phyloP scores from a whole-genome alignment of 2,329 filamentous ascomycete genomes.

The Paradendryphiella salina region DNA sequence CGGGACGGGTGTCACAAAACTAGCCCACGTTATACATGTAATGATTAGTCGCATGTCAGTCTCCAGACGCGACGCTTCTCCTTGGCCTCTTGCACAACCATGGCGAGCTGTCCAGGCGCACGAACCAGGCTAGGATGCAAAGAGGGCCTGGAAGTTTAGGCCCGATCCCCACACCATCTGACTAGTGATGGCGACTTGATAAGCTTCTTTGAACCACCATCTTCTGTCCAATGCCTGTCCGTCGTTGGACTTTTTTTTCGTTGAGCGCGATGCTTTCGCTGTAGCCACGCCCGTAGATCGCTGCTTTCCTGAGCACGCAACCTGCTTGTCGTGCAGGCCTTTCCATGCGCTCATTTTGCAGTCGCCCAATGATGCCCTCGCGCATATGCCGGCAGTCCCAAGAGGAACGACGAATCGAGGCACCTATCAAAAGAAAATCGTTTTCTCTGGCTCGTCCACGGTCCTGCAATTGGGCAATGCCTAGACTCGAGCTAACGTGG shows the following conservation, averaged over 20 bases:
- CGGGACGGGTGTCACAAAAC: no score
- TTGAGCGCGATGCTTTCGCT: constrained; percentile 8
- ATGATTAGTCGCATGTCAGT: background rate
- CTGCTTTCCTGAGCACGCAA: constrained; percentile 28
- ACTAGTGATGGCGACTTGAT: constrained; percentile 31
- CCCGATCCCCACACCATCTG: constrained; percentile 24
- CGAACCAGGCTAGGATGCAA: constrained; percentile 12
- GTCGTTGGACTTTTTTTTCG: constrained; percentile 7
- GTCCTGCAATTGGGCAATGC: constrained; percentile 30
- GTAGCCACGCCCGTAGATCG: constrained; percentile 14
- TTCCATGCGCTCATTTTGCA: constrained; percentile 17
- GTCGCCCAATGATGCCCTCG: constrained; percentile 24
- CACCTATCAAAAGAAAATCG: constrained; percentile 37
- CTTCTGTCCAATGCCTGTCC: constrained; percentile 22
- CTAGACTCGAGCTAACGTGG: constrained; percentile 24
- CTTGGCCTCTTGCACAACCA: background rate
- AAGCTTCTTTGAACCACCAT: constrained; percentile 36
- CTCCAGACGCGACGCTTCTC: background rate
- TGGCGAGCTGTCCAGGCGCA: constrained; percentile 9
- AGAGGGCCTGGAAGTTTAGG: constrained; percentile 13
- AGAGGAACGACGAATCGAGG: constrained; percentile 14
- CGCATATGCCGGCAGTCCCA: constrained; percentile 27
- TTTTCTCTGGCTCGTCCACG: constrained; percentile 21
- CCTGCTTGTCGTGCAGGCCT: constrained; percentile 23
- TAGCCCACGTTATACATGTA: background rate